Base-by-base conservation (phyloP, 345 rosid species). In the Populus nigra region DNA sequence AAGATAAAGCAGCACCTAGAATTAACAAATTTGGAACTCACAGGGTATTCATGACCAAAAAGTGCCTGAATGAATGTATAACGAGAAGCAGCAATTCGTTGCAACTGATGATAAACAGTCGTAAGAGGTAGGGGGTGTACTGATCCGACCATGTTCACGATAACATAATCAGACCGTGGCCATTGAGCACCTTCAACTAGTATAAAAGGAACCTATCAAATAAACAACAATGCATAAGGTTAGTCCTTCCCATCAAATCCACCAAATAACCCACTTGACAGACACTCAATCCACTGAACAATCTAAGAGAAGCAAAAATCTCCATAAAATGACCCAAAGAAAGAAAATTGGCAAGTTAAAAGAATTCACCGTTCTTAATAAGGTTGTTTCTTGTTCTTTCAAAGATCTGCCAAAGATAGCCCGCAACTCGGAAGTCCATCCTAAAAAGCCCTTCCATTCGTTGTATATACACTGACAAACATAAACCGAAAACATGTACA, bases 31-130 rank as follows among this genome's bases (percentile, higher is more conserved):
- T 76, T 71, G 43, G 47, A 75, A 83, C 96, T 90, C 83, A 92
- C 92, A 69, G 90, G 93, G 73, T 85, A 91, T 85, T 88, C 87
- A 75, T 89, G 91, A 74, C 92, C 92, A 79, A 92, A 90, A 50
- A 92, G 81, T 71, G 94, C 94, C 86, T 92, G 99, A 81, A 96
- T 91, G 79, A 96, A 89, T 38, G 97, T 85, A 84, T 87, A 92
- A 10, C 96, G 89, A 81, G 94, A 87, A 79, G 94, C 90, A 83
- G 81, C 88, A 76, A 92, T 70, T 38, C 97, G 97, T 76, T 91
- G 88, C 88, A 96, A 77, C 31, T 84, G 86, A 77, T 87, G 93
- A 81, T 87, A 93, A 80, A 92, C 97, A 67, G 92, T 93, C n/a
- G 85, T 83, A 63, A 96, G 92, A 65, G 99, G 98, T 55, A 96